Percentiles rank a stretch among this genome's conserved stretches.
Conservation (phyloP, 1,284 basidiomycete genomes). For the Pascua guehoae region DNA sequence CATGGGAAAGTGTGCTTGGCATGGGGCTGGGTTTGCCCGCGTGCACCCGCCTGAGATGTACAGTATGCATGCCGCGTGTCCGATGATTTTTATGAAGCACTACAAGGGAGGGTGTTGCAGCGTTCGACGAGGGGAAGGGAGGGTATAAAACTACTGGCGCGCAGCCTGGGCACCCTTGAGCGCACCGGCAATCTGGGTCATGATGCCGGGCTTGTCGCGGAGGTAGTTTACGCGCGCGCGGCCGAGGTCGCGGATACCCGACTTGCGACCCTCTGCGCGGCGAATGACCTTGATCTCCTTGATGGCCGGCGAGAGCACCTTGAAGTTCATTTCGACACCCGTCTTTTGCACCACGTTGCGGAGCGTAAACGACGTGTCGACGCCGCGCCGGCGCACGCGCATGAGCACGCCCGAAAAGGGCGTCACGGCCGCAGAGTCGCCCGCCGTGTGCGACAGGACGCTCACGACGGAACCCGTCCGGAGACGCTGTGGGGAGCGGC, state of each 20-base stretch:
- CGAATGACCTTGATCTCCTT: constrained; percentile 71
- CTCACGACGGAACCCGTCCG: constrained; percentile 75
- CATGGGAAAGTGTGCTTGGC: constrained; percentile 1
- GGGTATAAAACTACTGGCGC: not conserved
- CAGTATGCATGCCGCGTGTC: constrained; percentile 23
- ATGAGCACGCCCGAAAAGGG: constrained; percentile 82
- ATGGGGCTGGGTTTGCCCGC: constrained; percentile 1
- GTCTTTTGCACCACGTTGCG: constrained; percentile 83
- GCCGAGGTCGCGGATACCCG: constrained; percentile 36
- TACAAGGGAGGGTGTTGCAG: no score
- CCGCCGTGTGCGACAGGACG: constrained; percentile 54
- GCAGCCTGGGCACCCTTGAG: constrained; percentile 31
- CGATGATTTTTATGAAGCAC: not conserved
- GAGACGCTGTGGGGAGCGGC: constrained; percentile 63
- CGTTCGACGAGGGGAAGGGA: no score
- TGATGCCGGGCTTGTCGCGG: constrained; percentile 42
- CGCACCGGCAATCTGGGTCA: constrained; percentile 43
- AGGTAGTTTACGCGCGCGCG: constrained; percentile 46
- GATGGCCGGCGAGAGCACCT: constrained; percentile 74
- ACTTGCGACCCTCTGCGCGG: constrained; percentile 35
- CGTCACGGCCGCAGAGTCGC: constrained; percentile 57
- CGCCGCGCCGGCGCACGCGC: constrained; percentile 70
- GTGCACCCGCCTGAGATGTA: constrained; percentile 15
- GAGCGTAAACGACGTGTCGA: constrained; percentile 75
- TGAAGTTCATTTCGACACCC: constrained; percentile 87